Evolutionary conservation across 2,329 filamentous ascomycete genomes (phyloP).

Genomic region (Diaporthe destruens): DNA sequence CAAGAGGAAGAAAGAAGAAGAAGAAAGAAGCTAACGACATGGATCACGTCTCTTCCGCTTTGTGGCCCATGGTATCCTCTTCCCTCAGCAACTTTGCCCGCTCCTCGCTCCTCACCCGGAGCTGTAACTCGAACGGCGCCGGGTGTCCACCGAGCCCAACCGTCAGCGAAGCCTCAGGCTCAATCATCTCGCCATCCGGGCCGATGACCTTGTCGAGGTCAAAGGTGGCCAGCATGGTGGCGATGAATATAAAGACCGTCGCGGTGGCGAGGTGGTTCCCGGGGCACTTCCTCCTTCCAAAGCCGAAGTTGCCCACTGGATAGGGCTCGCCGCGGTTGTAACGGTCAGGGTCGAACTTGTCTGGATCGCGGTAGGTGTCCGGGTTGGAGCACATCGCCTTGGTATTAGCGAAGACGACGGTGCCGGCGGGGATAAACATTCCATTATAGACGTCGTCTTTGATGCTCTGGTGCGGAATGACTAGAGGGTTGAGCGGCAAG

Average conservation of each 20-base stretch:
- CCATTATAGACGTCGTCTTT: slow-evolving; percentile 69
- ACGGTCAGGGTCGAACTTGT: slow-evolving; percentile 60
- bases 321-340: slow-evolving; percentile 61
- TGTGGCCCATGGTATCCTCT: neutral
- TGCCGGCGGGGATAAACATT: slow-evolving; percentile 69
- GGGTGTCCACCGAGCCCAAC: slow-evolving; percentile 45
- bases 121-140: slow-evolving; percentile 43
- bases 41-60: neutral
- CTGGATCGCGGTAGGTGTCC: slow-evolving; percentile 55
- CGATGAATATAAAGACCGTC: slow-evolving; percentile 55
- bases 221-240: slow-evolving; percentile 48
- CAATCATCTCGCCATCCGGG: slow-evolving; percentile 41
- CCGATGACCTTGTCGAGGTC: slow-evolving; percentile 43
- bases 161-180: slow-evolving; percentile 43
- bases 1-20: too few species aligned
- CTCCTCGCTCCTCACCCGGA: slow-evolving; percentile 37
- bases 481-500: slow-evolving; percentile 60
- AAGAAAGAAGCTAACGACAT: neutral
- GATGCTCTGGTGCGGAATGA: slow-evolving; percentile 66
- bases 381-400: slow-evolving; percentile 59
- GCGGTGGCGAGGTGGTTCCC: slow-evolving; percentile 41
- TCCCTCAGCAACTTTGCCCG: slow-evolving; percentile 32
- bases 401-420: slow-evolving; percentile 53
- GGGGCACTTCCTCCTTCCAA: slow-evolving; percentile 61
- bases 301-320: slow-evolving; percentile 64